phyloP scores from a whole-genome alignment of 1,139 yeast species.

The Kodamaea arcana region DNA sequence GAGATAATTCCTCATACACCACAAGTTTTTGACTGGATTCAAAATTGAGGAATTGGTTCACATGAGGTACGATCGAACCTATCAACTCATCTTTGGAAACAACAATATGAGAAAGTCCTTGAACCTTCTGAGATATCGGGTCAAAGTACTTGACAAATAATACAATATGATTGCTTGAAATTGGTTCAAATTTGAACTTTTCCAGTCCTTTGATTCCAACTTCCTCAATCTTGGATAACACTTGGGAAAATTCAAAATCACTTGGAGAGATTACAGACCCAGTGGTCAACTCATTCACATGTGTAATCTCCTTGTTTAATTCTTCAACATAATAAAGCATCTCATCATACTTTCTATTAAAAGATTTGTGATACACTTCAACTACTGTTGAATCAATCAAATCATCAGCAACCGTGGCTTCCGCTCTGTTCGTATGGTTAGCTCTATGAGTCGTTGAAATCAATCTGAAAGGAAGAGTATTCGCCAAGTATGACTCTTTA shows the following conservation, averaged over 20 bases:
- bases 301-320: slow-evolving; percentile 24
- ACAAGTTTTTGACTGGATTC: slow-evolving; percentile 34
- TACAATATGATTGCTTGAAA: slow-evolving; percentile 35
- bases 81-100: slow-evolving; percentile 50
- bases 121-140: slow-evolving; percentile 45
- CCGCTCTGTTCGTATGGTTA: slow-evolving; percentile 70
- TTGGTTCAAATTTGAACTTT: slow-evolving; percentile 15
- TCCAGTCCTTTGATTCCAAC: slow-evolving; percentile 2
- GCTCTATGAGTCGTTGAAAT: slow-evolving; percentile 68
- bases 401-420: slow-evolving; percentile 43
- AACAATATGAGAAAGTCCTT: slow-evolving; percentile 62
- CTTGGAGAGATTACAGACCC: slow-evolving; percentile 15
- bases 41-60: slow-evolving; percentile 47
- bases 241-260: slow-evolving; percentile 23
- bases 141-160: slow-evolving; percentile 74
- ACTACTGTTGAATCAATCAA: slow-evolving; percentile 24
- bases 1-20: slow-evolving; percentile 69
- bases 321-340: slow-evolving; percentile 50
- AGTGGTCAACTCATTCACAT: neutral
- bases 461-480: slow-evolving; percentile 45
- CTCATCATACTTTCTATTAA: slow-evolving; percentile 40
- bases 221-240: slow-evolving; percentile 8
- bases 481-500: slow-evolving; percentile 18
- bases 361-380: slow-evolving; percentile 39
- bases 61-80: slow-evolving; percentile 37